Evolutionary conservation across 306 rosid genomes (phyloP).

Genomic region (Macrotyloma uniflorum): DNA sequence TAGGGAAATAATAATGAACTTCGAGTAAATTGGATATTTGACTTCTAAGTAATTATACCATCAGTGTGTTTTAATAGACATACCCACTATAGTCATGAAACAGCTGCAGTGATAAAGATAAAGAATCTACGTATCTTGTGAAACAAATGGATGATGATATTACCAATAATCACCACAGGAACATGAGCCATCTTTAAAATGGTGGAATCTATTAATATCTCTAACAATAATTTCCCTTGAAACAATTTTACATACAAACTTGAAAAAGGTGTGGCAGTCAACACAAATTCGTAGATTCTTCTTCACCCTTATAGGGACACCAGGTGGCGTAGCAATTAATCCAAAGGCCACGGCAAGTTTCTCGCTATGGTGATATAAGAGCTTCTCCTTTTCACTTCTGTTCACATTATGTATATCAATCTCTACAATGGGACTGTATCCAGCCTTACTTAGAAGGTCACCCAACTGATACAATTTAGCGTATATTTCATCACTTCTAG

Average conservation of each 20-base stretch:
- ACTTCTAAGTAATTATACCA: neutral
- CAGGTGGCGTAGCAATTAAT: conserved; percentile 70
- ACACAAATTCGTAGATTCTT: conserved; percentile 83
- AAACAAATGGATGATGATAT: conserved; percentile 34
- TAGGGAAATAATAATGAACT: neutral
- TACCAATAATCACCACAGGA: conserved; percentile 96
- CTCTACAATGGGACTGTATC: conserved; percentile 79
- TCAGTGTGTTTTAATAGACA: conserved; percentile 19
- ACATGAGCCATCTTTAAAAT: conserved; percentile 81
- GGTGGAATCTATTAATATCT: conserved; percentile 87
- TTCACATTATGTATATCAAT: conserved; percentile 82
- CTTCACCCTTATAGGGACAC: conserved; percentile 80
- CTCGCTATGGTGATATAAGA: conserved; percentile 78
- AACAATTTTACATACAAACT: conserved; percentile 62
- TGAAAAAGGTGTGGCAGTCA: conserved; percentile 83
- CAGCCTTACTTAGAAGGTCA: conserved; percentile 64
- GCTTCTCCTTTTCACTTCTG: conserved; percentile 64
- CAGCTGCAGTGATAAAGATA: neutral
- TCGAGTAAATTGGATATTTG: conserved; percentile 3
- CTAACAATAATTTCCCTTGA: conserved; percentile 81
- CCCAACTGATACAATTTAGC: conserved; percentile 72
- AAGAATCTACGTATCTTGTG: neutral
- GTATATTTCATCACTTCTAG: conserved; percentile 72
- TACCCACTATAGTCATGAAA: conserved; percentile 6
- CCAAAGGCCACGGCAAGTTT: conserved; percentile 91